Base-by-base conservation (phyloP, 108 stramenopile species). In the Cylindrotheca fusiformis region DNA sequence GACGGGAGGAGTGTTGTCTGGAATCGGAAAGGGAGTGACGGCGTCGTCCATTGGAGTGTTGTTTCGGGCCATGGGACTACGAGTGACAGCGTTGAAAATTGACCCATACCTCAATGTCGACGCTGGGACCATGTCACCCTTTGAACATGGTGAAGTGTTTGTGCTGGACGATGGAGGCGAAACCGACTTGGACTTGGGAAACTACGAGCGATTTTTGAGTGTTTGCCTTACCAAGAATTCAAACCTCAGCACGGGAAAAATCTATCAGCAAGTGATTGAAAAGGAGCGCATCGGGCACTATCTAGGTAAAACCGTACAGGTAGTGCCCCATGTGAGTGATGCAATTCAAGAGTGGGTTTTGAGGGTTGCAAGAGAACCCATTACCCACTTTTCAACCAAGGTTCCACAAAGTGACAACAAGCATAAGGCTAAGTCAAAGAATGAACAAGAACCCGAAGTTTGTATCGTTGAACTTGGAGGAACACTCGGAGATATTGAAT, bases 381-480 rank as follows among this genome's bases (percentile, higher is more conserved):
- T 92, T 4, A 75, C 81, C 19, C 82, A 81, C 21, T 27, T 47
- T 27, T 29, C 32, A 0, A 41, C 36, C 36, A 14, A 41, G 6
- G 14, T 14, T 52, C 18, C 51, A 6, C 5, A 18, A 8, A 6
- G 18, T 8, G 48, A 62, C 12, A 25, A 30, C 6, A 25, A 47
- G n/a, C 58, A 59, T 45, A n/a, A n/a, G n/a, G n/a, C n/a, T n/a
- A n/a, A n/a, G n/a, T n/a, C n/a, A n/a, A 25, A 59, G 24, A 20
- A 62, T 49, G 27, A 28, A 3, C 51, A 60, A 31, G 26, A 36
- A n/a, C 68, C 99, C 17, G 97, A 99, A 54, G 77, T 99, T 55
- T 98, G 99, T 73, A 80, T 98, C 31, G 84, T 98, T 25, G 97
- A 99, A 81, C 88, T 99, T 20, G 99, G 99, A 36, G 99, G 99